Base-by-base conservation (phyloP, 257 asterid species). In the Galeopsis tetrahit region DNA sequence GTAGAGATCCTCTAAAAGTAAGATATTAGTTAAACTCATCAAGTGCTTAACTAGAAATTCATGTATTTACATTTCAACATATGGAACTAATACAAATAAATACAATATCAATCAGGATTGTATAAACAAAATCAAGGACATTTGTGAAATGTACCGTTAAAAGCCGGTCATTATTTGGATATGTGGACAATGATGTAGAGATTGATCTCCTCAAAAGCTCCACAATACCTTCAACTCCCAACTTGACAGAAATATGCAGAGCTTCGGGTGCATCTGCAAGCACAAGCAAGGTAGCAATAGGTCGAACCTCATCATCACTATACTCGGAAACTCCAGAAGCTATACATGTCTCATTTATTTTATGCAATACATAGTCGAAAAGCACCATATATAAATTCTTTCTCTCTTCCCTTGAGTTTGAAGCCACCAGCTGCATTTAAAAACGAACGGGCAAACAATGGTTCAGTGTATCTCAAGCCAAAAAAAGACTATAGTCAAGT, bases 241-340 rank as follows among this genome's bases (percentile, higher is more conserved):
- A 84, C 83, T 90, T 92, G 78, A 92, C 96, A 67, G 98, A 90
- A 66, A 90, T 86, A 84, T 92, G 91, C 74, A 95, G 82, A 40
- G 96, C 98, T 90, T 95, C 99, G 57, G 99, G 88, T 72, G 95
- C 98, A 84, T 95, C 97, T 65, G 97, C 98, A 59, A 90, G 96
- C 84, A 90, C 82, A 49, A 95, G 99, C 88, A 90, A 88, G 76
- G 89, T 82, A 77, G 98, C 96, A 81, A 95, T 93, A 68, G 97
- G 97, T 72, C 88, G 96, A 78, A 88, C 89, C 84, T 95, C 99
- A 72, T 95, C 96, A 68, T 90, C 96, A 75, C 94, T 85, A 63
- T 92, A 95, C 78, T 92, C 99, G 13, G 97, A 95, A 78, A 84
- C 85, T 71, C 98, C 98, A 66, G 85, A 80, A 60, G 90, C 89